These are phyloP conservation scores for Leccinum imitatum DNA, from an alignment of 768 basidiomycete genomes.

Conservation along the genomic window DNA sequence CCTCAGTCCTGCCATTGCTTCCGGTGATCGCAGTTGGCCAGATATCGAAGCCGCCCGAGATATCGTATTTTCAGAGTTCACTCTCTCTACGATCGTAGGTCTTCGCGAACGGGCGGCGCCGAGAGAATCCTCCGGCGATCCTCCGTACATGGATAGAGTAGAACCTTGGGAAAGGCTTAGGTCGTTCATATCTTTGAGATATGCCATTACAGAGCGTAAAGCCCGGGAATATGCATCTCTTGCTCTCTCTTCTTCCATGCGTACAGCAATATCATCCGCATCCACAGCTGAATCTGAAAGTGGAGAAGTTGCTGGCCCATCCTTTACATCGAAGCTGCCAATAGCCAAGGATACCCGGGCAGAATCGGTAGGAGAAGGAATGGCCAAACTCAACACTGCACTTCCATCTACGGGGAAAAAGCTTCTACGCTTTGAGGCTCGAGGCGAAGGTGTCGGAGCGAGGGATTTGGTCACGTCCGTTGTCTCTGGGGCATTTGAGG, in stretches of 20 bases:
- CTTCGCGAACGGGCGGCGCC: constrained; percentile 52
- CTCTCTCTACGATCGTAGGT: constrained; percentile 61
- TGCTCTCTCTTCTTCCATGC: constrained; percentile 69
- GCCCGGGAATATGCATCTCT: constrained; percentile 76
- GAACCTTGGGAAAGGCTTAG: constrained; percentile 65
- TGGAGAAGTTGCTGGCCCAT: constrained; percentile 25
- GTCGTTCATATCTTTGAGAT: constrained; percentile 94
- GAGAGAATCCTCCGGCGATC: constrained; percentile 43
- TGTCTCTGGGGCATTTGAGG: constrained; percentile 7
- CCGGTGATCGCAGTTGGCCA: constrained; percentile 62
- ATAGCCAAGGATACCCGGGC: constrained; percentile 49
- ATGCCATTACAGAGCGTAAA: constrained; percentile 91
- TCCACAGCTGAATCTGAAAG: constrained; percentile 53
- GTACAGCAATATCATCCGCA: constrained; percentile 39
- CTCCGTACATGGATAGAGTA: constrained; percentile 58
- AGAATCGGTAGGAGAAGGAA: constrained; percentile 64
- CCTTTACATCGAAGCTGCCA: constrained; percentile 35
- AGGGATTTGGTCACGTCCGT: constrained; percentile 34
- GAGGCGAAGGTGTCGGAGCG: constrained; percentile 41
- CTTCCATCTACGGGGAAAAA: constrained; percentile 85
- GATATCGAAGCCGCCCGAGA: constrained; percentile 49
- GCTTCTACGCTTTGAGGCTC: constrained; percentile 74
- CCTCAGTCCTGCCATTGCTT: constrained; percentile 60
- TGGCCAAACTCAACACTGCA: constrained; percentile 55
- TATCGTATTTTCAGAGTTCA: constrained; percentile 48